These are phyloP conservation scores for Pinus tabuliformis DNA, from an alignment of 75 land plant genomes.

Conservation along the genomic window DNA sequence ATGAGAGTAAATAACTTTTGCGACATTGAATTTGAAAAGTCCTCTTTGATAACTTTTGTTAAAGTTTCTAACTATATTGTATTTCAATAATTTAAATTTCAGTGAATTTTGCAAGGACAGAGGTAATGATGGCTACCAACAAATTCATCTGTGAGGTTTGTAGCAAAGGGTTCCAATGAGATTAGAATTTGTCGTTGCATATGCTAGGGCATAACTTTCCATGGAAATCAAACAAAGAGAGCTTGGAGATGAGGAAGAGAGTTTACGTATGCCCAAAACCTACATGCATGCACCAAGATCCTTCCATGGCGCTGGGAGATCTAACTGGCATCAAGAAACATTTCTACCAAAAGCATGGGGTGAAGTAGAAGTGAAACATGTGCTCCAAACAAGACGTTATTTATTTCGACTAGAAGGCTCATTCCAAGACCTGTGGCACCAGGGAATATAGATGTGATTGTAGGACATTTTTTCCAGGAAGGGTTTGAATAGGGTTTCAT, in stretches of 20 bases:
- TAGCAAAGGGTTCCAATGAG: conserved; percentile 58
- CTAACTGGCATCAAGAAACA: conserved; percentile 61
- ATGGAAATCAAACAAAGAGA: conserved; percentile 55
- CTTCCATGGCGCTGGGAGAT: conserved; percentile 63
- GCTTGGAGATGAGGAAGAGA: conserved; percentile 35
- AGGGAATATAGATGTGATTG: conserved; percentile 50
- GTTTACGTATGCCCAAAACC: conserved; percentile 12
- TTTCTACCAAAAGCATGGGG: conserved; percentile 60
- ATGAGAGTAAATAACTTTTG: too few relatives aligned
- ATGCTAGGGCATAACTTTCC: conserved; percentile 56
- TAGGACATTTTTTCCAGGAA: too few relatives aligned
- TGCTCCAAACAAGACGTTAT: conserved; percentile 58
- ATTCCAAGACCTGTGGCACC: conserved; percentile 60
- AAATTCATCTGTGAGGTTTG: conserved; percentile 36
- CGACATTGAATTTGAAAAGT: too few relatives aligned
- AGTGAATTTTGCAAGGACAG: too few relatives aligned
- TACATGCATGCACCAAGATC: conserved; percentile 55
- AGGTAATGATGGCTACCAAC: too few relatives aligned
- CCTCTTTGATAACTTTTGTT: too few relatives aligned
- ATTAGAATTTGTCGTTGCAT: conserved; percentile 53
- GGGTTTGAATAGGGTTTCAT: too few relatives aligned
- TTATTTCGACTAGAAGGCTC: conserved; percentile 60
- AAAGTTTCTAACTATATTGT: too few relatives aligned
- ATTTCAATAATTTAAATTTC: too few relatives aligned
- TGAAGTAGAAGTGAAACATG: conserved; percentile 62